A percentile compares a stretch with the other conserved stretches of the same genome.
phyloP scores from a whole-genome alignment of 768 basidiomycete species.

The Lentinus brumalis region DNA sequence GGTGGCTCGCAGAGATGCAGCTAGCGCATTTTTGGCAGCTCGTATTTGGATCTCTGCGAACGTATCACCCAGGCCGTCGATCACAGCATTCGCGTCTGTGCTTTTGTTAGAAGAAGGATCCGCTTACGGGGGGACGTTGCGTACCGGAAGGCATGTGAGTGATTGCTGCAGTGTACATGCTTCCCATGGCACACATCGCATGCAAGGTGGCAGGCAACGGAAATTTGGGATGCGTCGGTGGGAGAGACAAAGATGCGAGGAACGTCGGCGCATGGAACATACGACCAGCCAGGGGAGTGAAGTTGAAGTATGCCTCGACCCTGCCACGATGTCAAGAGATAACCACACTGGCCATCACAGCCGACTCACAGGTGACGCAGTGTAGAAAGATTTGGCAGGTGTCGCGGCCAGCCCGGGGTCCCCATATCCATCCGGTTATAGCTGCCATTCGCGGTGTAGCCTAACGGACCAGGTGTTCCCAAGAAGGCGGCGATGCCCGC shows the following conservation, averaged over 20 bases:
- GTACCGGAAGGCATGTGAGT: slow-evolving; percentile 48
- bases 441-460: background rate
- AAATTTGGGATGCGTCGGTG: slow-evolving; percentile 72
- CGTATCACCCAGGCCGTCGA: slow-evolving; percentile 50
- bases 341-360: background rate
- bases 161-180: slow-evolving; percentile 72
- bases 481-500: slow-evolving; percentile 14
- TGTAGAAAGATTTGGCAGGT: slow-evolving; percentile 62
- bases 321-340: slow-evolving; percentile 34
- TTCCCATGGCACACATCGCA: slow-evolving; percentile 83
- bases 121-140: background rate
- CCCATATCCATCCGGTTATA: slow-evolving; percentile 21
- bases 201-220: slow-evolving; percentile 74
- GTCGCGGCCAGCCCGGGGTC: slow-evolving; percentile 53
- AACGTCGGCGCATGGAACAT: slow-evolving; percentile 71
- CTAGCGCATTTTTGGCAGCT: slow-evolving; percentile 52
- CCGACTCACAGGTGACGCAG: slow-evolving; percentile 63
- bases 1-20: slow-evolving; percentile 50
- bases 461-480: background rate
- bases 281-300: slow-evolving; percentile 72
- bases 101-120: background rate
- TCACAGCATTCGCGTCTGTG: slow-evolving; percentile 40
- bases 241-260: slow-evolving; percentile 60
- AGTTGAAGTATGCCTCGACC: slow-evolving; percentile 78
- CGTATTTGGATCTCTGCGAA: slow-evolving; percentile 69